Evolutionary conservation across 345 rosid species (phyloP).

Genomic region (Camelina sativa): DNA sequence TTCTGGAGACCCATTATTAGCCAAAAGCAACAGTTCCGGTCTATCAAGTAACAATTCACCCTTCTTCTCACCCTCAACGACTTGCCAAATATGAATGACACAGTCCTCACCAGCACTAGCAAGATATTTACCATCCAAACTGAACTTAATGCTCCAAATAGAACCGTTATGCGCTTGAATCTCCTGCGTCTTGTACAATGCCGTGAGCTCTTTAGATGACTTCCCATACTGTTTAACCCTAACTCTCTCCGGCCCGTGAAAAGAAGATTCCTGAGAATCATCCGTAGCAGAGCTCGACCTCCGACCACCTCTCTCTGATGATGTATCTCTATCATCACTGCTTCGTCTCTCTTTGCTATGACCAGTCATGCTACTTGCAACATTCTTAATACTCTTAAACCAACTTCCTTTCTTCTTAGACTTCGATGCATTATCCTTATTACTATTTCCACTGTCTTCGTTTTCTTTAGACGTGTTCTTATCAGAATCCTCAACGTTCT

Average conservation of each 20-base stretch:
- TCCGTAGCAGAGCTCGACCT: slow-evolving; percentile 96
- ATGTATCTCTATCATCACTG: slow-evolving; percentile 87
- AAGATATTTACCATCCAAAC: slow-evolving; percentile 91
- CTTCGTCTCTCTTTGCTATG: slow-evolving; percentile 76
- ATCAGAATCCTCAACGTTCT: slow-evolving; percentile 76
- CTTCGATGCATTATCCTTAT: slow-evolving; percentile 48
- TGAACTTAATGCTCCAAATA: slow-evolving; percentile 92
- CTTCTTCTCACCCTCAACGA: slow-evolving; percentile 70
- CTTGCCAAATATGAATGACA: slow-evolving; percentile 87
- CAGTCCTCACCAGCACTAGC: slow-evolving; percentile 99
- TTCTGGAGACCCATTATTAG: slow-evolving; percentile 82
- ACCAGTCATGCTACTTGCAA: slow-evolving; percentile 67
- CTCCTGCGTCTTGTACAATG: slow-evolving; percentile 86
- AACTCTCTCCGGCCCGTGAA: slow-evolving; percentile 88
- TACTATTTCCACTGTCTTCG: slow-evolving; percentile 43
- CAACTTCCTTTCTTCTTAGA: slow-evolving; percentile 80
- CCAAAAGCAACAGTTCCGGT: slow-evolving; percentile 60
- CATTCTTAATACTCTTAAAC: slow-evolving; percentile 77
- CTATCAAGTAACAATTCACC: slow-evolving; percentile 79
- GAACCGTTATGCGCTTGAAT: slow-evolving; percentile 94
- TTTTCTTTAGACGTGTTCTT: slow-evolving; percentile 46
- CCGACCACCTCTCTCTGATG: slow-evolving; percentile 88
- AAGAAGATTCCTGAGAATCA: slow-evolving; percentile 87
- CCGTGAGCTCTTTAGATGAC: slow-evolving; percentile 78
- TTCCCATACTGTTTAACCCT: slow-evolving; percentile 88